Conservation (phyloP, 2,329 filamentous ascomycete species). For the Alternaria triticimaculans region DNA sequence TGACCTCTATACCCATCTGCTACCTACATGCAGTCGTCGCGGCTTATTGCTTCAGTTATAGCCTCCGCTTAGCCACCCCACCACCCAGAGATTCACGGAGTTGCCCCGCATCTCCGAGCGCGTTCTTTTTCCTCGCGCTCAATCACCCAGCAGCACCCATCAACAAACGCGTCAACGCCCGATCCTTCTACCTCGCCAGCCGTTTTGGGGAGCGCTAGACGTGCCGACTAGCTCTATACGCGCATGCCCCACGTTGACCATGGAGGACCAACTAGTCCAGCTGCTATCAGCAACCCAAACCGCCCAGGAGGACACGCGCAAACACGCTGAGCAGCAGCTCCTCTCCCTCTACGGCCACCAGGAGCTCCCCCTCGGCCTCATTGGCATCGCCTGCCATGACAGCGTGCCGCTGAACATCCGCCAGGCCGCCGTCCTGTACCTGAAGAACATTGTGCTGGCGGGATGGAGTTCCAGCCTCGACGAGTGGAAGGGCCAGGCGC, state of each 20-base stretch:
- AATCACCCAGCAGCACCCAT: slow-evolving; percentile 24
- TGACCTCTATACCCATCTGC: background rate
- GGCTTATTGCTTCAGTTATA: background rate
- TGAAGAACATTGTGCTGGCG: slow-evolving; percentile 82
- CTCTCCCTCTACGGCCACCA: slow-evolving; percentile 71
- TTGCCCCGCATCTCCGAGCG: slow-evolving; percentile 37
- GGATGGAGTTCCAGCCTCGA: slow-evolving; percentile 83
- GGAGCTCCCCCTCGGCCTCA: slow-evolving; percentile 79
- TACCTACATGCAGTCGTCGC: background rate
- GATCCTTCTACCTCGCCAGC: slow-evolving; percentile 11
- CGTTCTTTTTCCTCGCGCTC: slow-evolving; percentile 24
- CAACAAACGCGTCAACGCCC: slow-evolving; percentile 30
- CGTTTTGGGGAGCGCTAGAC: slow-evolving; percentile 35
- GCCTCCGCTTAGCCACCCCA: slow-evolving; percentile 16
- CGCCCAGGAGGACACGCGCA: slow-evolving; percentile 75
- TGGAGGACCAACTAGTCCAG: slow-evolving; percentile 92
- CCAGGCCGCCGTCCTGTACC: slow-evolving; percentile 79
- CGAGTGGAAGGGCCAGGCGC: slow-evolving; percentile 70
- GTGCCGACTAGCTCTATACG: slow-evolving; percentile 35
- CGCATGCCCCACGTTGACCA: slow-evolving; percentile 50
- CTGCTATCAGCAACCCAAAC: slow-evolving; percentile 88
- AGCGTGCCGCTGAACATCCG: slow-evolving; percentile 77
- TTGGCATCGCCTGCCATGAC: slow-evolving; percentile 79
- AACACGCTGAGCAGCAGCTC: slow-evolving; percentile 84
- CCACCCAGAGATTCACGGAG: slow-evolving; percentile 21